phyloP scores from a whole-genome alignment of 306 rosid genomes.

The Ormosia emarginata region DNA sequence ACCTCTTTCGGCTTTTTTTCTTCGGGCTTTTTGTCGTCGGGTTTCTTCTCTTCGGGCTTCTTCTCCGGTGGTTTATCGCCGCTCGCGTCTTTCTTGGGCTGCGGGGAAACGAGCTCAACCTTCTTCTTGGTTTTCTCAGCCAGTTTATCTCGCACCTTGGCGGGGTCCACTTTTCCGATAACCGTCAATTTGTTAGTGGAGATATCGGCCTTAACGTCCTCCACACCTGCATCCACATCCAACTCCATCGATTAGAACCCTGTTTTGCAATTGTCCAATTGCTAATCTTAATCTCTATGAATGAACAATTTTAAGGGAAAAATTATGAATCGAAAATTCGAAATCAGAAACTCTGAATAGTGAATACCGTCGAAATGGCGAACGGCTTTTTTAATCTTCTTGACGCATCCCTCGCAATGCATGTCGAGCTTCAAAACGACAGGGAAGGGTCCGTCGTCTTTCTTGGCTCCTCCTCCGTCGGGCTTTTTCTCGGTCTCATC shows the following conservation, averaged over 20 bases:
- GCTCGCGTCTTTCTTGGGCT: constrained; percentile 53
- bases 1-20: constrained; percentile 56
- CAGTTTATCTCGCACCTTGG: constrained; percentile 43
- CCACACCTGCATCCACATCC: constrained; percentile 52
- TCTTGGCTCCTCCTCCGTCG: constrained; percentile 40
- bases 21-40: constrained; percentile 50
- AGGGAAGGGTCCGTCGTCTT: constrained; percentile 38
- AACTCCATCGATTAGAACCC: background rate
- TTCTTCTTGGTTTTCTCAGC: constrained; percentile 62
- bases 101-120: constrained; percentile 69
- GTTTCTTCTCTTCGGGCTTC: constrained; percentile 40
- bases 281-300: background rate
- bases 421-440: constrained; percentile 66
- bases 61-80: constrained; percentile 44
- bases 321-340: no score
- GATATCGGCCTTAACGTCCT: constrained; percentile 52
- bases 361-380: constrained; percentile 49
- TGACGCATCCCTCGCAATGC: constrained; percentile 87
- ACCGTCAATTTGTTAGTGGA: constrained; percentile 61
- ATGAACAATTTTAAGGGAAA: background rate
- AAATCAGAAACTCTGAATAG: background rate
- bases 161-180: constrained; percentile 58
- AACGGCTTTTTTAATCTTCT: constrained; percentile 59
- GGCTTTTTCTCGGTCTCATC: constrained; percentile 53
- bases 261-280: background rate